phyloP scores from a whole-genome alignment of 1,284 basidiomycete species.

The Cyathus pygmaeus region DNA sequence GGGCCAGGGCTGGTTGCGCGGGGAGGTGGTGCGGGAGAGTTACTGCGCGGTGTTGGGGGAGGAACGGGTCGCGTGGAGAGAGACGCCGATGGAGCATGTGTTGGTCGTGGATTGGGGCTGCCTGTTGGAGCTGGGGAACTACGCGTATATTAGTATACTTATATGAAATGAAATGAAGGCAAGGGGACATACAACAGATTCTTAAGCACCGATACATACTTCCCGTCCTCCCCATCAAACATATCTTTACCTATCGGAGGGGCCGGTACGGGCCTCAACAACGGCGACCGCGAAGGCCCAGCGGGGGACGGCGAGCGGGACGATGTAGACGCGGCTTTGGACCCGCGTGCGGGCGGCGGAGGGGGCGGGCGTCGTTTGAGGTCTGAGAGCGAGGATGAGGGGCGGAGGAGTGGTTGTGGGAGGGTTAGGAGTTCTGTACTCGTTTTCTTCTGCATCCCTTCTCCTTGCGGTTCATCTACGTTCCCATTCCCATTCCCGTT shows the following conservation, averaged over 20 bases:
- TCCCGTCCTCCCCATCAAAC: slow-evolving; percentile 32
- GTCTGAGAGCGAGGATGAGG: slow-evolving; percentile 65
- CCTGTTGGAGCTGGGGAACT: slow-evolving; percentile 2
- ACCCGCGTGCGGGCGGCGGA: slow-evolving; percentile 59
- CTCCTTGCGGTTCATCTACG: slow-evolving; percentile 47
- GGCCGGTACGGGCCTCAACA: slow-evolving; percentile 48
- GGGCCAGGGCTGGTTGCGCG: too few species aligned
- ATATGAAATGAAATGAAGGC: slow-evolving; percentile 10
- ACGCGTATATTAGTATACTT: not conserved
- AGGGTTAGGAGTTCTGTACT: slow-evolving; percentile 38
- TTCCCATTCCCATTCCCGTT: slow-evolving; percentile 51
- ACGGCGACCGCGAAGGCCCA: slow-evolving; percentile 61
- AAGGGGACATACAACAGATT: slow-evolving; percentile 64
- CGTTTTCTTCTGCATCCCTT: slow-evolving; percentile 26
- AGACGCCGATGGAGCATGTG: not conserved
- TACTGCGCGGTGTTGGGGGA: not conserved
- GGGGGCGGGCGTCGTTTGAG: slow-evolving; percentile 67
- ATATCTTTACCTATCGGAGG: not conserved
- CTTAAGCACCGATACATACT: slow-evolving; percentile 55
- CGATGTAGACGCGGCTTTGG: slow-evolving; percentile 51
- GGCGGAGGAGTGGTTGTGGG: slow-evolving; percentile 21
- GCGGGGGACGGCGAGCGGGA: slow-evolving; percentile 32
- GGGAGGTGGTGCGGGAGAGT: not conserved
- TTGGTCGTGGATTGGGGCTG: slow-evolving; percentile 6
- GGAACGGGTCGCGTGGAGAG: not conserved